Evolutionary conservation across 2,329 filamentous ascomycete genomes (phyloP).

Genomic region (Elsinoe perseae): DNA sequence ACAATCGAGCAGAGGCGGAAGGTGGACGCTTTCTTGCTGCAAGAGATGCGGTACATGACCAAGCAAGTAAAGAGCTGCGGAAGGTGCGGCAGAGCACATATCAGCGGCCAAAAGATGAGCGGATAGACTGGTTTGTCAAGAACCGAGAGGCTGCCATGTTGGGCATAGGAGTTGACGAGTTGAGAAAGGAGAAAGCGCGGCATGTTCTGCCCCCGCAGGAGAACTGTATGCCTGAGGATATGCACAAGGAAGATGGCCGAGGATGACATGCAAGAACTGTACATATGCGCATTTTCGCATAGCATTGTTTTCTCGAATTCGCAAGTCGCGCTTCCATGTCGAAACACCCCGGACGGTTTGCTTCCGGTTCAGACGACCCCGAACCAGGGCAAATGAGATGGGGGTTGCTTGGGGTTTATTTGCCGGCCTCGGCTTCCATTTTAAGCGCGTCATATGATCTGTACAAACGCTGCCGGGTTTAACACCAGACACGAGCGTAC

Average conservation of each 20-base stretch:
- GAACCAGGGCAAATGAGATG: not conserved
- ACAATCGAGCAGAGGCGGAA: slow-evolving; percentile 57
- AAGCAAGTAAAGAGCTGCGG: slow-evolving; percentile 56
- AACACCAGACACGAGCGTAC: slow-evolving; percentile 3
- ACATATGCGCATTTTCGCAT: not conserved
- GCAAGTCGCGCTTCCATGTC: not conserved
- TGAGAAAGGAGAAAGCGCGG: slow-evolving; percentile 40
- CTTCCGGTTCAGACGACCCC: not conserved
- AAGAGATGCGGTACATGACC: slow-evolving; percentile 57
- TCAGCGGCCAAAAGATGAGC: slow-evolving; percentile 40
- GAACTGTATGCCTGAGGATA: slow-evolving; percentile 37
- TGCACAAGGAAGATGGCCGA: slow-evolving; percentile 4
- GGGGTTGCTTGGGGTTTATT: not conserved
- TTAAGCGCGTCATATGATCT: slow-evolving; percentile 9
- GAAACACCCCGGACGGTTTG: not conserved
- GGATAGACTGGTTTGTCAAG: slow-evolving; percentile 70
- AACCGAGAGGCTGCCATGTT: slow-evolving; percentile 55
- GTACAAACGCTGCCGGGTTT: not conserved
- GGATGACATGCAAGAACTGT: not conserved
- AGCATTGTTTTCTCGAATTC: not conserved
- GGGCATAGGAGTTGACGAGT: slow-evolving; percentile 33
- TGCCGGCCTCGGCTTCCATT: slow-evolving; percentile 8
- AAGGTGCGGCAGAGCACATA: slow-evolving; percentile 46
- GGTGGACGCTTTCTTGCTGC: slow-evolving; percentile 58
- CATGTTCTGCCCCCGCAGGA: slow-evolving; percentile 41